Base-by-base conservation (phyloP, 371 early-diverging fungal species). In the Phascolomyces articulosus region DNA sequence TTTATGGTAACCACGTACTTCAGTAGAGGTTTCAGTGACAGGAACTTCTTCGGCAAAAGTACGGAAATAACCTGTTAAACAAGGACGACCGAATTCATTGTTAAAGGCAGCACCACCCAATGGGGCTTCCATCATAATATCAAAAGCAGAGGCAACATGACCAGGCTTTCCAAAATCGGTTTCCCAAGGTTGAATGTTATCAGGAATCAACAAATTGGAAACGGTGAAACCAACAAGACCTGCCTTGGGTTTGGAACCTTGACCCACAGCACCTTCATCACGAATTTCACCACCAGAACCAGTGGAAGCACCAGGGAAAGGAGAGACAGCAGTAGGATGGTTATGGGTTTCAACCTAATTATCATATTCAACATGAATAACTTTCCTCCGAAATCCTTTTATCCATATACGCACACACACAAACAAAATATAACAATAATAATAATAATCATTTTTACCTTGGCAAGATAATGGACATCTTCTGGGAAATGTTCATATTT, bases 21-120 rank as follows among this genome's bases (percentile, higher is more conserved):
- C 92, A 26, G 70, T 60, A 20, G 74, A 78, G 34, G 72, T 79
- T 57, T 85, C 83, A 38, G 77, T 75, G 6, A 72, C 68, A 23
- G 88, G 86, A 0, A 90, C 86, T 7, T 87, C 69, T 79, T 93
- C 91, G 55, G 92, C 86, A 80, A 91, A 95, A 0, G 98, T 97
- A 77, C 98, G 93, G 90, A 98, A 98, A 78, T 94, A 98, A 53
- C 98, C 98, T 27, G 91, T 86, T 55, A 98, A 79, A 28, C 89
- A 90, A n/a, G 98, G 98, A 34, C 98, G 88, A 55, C 98, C 98
- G 69, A 97, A 98, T 80, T 98, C 98, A 74, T 98, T 97, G 84
- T 96, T 96, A 85, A 96, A 98, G 13, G 97, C 95, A 38, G 97
- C 97, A 38, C 95, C 95, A 73, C 98, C 98, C 31, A 98, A 79